Evolutionary conservation across 176 grass and related monocot species (phyloP).

Genomic region (Dendrocalamus sinicus): DNA sequence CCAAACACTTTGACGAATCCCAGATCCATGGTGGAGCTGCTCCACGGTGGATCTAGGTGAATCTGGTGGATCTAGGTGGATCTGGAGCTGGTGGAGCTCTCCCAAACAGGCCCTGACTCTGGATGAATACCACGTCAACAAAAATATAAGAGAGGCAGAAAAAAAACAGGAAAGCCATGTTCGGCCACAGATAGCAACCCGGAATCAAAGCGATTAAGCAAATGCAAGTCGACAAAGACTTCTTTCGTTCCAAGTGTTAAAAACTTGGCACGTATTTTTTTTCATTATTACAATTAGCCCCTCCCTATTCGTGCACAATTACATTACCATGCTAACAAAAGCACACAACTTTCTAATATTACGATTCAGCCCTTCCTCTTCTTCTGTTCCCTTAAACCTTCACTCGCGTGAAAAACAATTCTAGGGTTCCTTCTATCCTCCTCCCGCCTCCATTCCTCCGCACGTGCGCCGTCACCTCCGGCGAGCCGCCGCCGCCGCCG

Average conservation of each 20-base stretch:
- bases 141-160: rapidly evolving
- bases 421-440: conserved; percentile 1
- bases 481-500: conserved; percentile 21
- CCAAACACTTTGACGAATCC: too few species aligned
- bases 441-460: not conserved
- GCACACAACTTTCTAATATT: not conserved
- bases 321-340: not conserved
- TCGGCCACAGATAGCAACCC: not conserved
- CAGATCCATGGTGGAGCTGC: too few species aligned
- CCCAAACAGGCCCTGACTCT: too few species aligned
- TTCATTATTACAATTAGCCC: conserved; percentile 11
- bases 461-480: conserved; percentile 21
- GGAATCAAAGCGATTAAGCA: not conserved
- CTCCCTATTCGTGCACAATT: not conserved
- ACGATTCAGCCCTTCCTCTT: not conserved
- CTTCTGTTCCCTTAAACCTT: not conserved
- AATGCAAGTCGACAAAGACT: not conserved
- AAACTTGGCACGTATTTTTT: not conserved
- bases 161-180: too few species aligned
- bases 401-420: not conserved
- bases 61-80: too few species aligned
- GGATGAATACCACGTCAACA: rapidly evolving
- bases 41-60: too few species aligned
- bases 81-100: too few species aligned
- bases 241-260: not conserved